Conservation (phyloP, 306 rosid species). For the Prunus persica region DNA sequence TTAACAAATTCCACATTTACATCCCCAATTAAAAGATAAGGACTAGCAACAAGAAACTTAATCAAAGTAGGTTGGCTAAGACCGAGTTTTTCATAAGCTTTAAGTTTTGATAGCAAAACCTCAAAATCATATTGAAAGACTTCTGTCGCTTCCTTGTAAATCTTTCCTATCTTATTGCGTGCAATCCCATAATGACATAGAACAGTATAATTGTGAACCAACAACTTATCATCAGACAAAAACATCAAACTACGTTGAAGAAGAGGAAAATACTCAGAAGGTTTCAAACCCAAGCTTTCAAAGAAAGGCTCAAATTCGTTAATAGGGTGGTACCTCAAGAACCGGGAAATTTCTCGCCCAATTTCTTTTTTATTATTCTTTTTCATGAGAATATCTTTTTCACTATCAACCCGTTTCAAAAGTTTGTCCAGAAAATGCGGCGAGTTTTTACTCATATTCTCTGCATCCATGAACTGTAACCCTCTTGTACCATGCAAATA, state of each 20-base stretch:
- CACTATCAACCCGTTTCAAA: constrained; percentile 25
- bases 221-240: constrained; percentile 46
- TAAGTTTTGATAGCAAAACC: constrained; percentile 58
- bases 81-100: constrained; percentile 53
- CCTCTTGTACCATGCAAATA: constrained; percentile 78
- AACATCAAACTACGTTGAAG: constrained; percentile 62
- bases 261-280: constrained; percentile 51
- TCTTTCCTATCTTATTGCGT: constrained; percentile 48
- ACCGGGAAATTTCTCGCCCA: constrained; percentile 43
- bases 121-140: constrained; percentile 43
- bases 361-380: constrained; percentile 12
- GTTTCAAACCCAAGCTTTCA: constrained; percentile 72
- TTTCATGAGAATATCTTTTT: background rate
- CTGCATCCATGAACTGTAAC: constrained; percentile 65
- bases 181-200: constrained; percentile 64
- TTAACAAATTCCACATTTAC: constrained; percentile 39
- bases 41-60: constrained; percentile 43
- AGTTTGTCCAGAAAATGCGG: constrained; percentile 58
- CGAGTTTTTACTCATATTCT: constrained; percentile 69
- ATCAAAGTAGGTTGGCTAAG: constrained; percentile 24
- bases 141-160: constrained; percentile 46
- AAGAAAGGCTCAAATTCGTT: constrained; percentile 88
- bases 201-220: constrained; percentile 53
- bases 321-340: constrained; percentile 72
- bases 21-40: constrained; percentile 60